phyloP scores from a whole-genome alignment of 2,329 filamentous ascomycete genomes.

The Cytospora mali region DNA sequence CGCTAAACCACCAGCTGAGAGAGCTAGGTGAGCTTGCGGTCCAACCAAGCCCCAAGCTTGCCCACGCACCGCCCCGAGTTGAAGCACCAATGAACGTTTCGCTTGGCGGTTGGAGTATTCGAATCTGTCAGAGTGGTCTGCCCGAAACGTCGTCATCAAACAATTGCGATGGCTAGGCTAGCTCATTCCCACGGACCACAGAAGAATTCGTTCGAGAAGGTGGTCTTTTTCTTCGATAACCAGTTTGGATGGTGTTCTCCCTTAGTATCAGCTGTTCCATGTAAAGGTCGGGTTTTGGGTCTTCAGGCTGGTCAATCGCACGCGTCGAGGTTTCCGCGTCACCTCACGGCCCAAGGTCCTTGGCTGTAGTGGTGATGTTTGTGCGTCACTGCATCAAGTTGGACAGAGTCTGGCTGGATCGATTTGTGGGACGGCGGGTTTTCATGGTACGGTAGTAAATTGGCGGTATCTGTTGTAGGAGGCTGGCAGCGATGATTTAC shows the following conservation, averaged over 20 bases:
- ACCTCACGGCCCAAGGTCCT: background rate
- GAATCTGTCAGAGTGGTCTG: background rate
- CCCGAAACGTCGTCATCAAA: background rate
- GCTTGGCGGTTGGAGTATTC: background rate
- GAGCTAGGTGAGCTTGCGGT: background rate
- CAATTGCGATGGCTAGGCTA: background rate
- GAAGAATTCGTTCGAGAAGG: too few species aligned
- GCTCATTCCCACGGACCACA: background rate
- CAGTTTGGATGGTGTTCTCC: too few species aligned
- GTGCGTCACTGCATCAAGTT: background rate
- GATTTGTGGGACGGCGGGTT: background rate
- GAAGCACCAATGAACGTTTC: background rate
- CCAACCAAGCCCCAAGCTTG: background rate
- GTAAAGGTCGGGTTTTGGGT: background rate
- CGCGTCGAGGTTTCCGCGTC: background rate
- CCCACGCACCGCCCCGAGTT: too few species aligned
- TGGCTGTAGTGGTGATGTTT: background rate
- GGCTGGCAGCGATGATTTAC: background rate
- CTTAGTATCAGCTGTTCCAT: background rate
- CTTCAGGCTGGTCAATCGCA: background rate
- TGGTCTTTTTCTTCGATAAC: too few species aligned
- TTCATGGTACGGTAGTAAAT: background rate
- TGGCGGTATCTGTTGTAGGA: too few species aligned
- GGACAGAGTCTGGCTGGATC: background rate
- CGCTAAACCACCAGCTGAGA: background rate